Conservation (phyloP, 139 green algal species). For the Micractinium sp. region DNA sequence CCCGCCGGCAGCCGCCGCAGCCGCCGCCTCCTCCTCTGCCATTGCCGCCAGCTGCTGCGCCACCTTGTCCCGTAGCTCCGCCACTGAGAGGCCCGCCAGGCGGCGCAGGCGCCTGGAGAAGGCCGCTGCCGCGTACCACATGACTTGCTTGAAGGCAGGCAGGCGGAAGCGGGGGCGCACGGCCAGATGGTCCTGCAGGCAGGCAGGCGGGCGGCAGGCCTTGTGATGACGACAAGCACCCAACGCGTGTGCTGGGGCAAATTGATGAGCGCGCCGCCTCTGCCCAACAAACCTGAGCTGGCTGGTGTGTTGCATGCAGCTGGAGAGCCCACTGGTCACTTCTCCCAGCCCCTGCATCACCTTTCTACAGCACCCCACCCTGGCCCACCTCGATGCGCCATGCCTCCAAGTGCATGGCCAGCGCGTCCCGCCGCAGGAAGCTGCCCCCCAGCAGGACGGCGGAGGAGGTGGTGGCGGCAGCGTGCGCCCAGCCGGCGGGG, state of each 20-base stretch:
- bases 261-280: not conserved
- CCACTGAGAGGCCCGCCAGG: not conserved
- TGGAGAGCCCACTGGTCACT: too few relatives aligned
- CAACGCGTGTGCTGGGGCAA: not conserved
- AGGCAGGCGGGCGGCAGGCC: not conserved
- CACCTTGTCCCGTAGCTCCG: not conserved
- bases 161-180: constrained; percentile 15
- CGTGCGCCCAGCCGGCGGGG: constrained; percentile 27
- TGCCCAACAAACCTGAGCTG: too few relatives aligned
- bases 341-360: not conserved
- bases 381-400: constrained; percentile 28
- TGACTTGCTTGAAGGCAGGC: constrained; percentile 31
- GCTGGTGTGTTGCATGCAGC: too few relatives aligned
- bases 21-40: constrained; percentile 10
- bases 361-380: not conserved
- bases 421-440: constrained; percentile 21
- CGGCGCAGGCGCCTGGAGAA: constrained; percentile 9
- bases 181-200: constrained; percentile 23
- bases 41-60: constrained; percentile 11
- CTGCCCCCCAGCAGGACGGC: constrained; percentile 26
- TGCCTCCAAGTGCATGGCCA: constrained; percentile 38
- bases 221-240: not conserved
- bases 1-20: not conserved
- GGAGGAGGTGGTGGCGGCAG: constrained; percentile 2
- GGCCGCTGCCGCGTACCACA: constrained; percentile 37